Base-by-base conservation (phyloP, 805 yeast genomes). In the Candida stauntonica region DNA sequence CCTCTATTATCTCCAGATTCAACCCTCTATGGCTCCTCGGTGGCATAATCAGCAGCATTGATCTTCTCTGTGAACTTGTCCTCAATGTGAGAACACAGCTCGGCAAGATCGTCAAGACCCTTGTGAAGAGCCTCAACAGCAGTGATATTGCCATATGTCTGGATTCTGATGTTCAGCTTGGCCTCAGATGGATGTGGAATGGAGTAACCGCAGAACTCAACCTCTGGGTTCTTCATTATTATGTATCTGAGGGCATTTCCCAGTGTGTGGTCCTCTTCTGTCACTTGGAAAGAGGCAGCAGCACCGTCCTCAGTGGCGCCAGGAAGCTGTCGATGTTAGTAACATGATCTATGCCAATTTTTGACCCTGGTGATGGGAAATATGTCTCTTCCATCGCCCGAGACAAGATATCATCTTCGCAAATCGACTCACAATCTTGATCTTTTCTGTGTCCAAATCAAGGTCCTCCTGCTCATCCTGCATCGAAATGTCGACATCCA, bases 141-240 rank as follows among this genome's bases (percentile, higher is more conserved):
- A 4, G 97, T 81, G 48, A 77, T 73, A 7, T 67, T 66, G 21
- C 79, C 96, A 57, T 88, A 89, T 1, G 99, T 93, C 67, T 93
- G 99, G 47, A 93, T 87, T 66, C 99, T 79, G 41, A 93, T 61
- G 65, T 93, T 87, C 64, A 93, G 68, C 51, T 84, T 82, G 44
- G 86, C 72, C 64, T 93, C 99, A 26, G 96, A 86, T 15, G 99
- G 99, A 64, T 93, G 99, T 9, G 99, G 99, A 50, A 93, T 93
- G 31, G 97, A 87, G 66, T 93, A 93, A 40, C 99, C 99, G 59
- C 98, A 91, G 62, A 93, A 93, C 59, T 93, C 99, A 18, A 93
- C 99, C 49, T 88, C 95, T 27, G 97, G 96, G 57, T 93, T 93
- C 66, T 91, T 89, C 95, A 93, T 88, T 52, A 93, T 87, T 60